A percentile compares a stretch with the other conserved stretches of the same genome.
Evolutionary conservation across 208 protist genomes (phyloP).

Genomic region (Trypanosomatidae sp.): DNA sequence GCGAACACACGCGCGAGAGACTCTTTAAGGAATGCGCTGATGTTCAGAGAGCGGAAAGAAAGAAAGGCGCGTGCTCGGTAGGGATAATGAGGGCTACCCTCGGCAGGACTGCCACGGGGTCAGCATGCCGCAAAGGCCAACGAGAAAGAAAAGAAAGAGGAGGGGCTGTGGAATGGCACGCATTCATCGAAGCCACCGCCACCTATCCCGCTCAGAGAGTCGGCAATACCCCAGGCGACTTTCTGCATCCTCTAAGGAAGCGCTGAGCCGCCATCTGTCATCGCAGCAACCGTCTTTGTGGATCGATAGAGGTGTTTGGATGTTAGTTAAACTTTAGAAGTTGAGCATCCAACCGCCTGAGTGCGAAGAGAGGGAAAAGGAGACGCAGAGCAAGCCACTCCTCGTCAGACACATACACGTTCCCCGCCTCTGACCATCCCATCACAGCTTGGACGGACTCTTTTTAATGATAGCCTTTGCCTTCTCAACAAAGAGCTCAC

Average conservation of each 20-base stretch:
- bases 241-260: neutral
- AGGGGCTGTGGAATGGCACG: neutral
- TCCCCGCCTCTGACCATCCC: neutral
- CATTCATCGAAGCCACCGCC: neutral
- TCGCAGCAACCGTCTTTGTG: neutral
- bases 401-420: no score
- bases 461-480: slow-evolving; percentile 46
- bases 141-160: neutral
- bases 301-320: neutral
- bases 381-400: neutral
- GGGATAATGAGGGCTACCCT: neutral
- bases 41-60: neutral
- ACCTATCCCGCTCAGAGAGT: no score
- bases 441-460: slow-evolving; percentile 57
- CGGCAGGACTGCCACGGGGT: neutral
- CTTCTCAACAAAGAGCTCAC: slow-evolving; percentile 64
- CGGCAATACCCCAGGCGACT: no score
- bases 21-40: neutral
- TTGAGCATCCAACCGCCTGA: neutral
- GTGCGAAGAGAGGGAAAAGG: neutral
- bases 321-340: neutral
- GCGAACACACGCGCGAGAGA: neutral
- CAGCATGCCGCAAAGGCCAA: neutral
- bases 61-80: neutral
- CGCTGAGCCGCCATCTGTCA: neutral